Evolutionary conservation across 169 alveolate species (phyloP), one percentile per base, ranked within the genome.

Genomic region (Amoebophrya sp.): DNA sequence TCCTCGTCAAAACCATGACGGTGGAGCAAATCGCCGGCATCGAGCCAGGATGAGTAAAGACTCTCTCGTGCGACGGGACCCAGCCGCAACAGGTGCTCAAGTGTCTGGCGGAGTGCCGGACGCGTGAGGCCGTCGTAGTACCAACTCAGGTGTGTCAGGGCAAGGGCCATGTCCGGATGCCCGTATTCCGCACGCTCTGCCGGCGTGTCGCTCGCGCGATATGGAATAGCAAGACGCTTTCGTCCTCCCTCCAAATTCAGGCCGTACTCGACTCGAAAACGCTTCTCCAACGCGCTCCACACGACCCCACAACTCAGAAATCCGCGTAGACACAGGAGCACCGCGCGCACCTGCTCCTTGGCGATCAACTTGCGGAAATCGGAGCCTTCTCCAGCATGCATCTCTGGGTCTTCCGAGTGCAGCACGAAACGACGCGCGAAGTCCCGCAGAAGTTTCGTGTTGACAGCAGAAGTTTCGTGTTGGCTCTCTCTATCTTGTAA

Each of bases 201-300:
- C 24, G 93, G 93, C 0, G 93, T 91, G 90, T 91, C 77, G 90
- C 93, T 91, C 6, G 93, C 93, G 36, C 89, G 10, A 77, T 91
- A 91, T 1, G 93, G 93, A 41, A 91, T 41, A 23, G 93, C 93
- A 76, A 91, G 41, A 0, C 93, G 93, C 93, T 91, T 91, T n/a
- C n/a, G n/a, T 36, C 76, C 90, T 24, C 77, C 90, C 47, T 83
- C 77, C 33, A 55, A 33, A n/a, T 90, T 0, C 18, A 91, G 40
- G 78, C 93, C 93, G 34, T 91, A 65, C 93, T 91, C 93, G 78
- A 91, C 93, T 0, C 78, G 41, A n/a, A 76, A 90, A 29, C 93
- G 39, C 90, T 91, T 91, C 34, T 6, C 36, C 90, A 91, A 53
- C 78, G 90, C 55, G 78, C 77, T 89, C 90, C 77, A 76, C 93